A percentile compares a stretch with the other conserved stretches of the same genome.
Evolutionary conservation across 306 rosid species (phyloP).

Genomic region (Sicyos edulis): DNA sequence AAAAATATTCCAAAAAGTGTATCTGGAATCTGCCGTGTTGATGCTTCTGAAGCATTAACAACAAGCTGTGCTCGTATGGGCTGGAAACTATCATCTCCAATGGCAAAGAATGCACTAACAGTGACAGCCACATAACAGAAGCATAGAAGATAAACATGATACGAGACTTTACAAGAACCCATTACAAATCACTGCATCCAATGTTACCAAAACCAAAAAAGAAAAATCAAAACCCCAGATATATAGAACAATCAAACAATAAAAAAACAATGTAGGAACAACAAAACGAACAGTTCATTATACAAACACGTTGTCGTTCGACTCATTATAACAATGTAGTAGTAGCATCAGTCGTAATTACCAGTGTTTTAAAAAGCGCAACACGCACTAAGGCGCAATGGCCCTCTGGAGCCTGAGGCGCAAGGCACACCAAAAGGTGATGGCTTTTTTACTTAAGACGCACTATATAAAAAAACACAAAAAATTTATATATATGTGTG

Average conservation of each 20-base stretch:
- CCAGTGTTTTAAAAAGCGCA: no score
- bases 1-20: constrained; percentile 80
- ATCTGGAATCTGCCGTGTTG: constrained; percentile 42
- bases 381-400: no score
- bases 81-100: constrained; percentile 33
- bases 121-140: constrained; percentile 32
- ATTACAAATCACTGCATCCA: constrained; percentile 49
- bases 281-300: background rate
- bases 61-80: constrained; percentile 27
- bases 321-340: background rate
- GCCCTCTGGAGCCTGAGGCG: no score
- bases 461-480: no score
- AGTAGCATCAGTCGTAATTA: no score
- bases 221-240: constrained; percentile 11
- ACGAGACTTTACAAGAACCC: constrained; percentile 38
- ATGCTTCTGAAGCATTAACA: constrained; percentile 60
- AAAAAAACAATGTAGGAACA: constrained; percentile 1
- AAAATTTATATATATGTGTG: no score
- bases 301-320: background rate
- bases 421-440: no score
- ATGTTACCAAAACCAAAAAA: constrained; percentile 30
- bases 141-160: constrained; percentile 33
- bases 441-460: no score
- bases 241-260: constrained; percentile 12
- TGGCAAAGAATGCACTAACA: constrained; percentile 33